Evolutionary conservation across 139 green algal species (phyloP).

Genomic region (Volvox reticuliferus): DNA sequence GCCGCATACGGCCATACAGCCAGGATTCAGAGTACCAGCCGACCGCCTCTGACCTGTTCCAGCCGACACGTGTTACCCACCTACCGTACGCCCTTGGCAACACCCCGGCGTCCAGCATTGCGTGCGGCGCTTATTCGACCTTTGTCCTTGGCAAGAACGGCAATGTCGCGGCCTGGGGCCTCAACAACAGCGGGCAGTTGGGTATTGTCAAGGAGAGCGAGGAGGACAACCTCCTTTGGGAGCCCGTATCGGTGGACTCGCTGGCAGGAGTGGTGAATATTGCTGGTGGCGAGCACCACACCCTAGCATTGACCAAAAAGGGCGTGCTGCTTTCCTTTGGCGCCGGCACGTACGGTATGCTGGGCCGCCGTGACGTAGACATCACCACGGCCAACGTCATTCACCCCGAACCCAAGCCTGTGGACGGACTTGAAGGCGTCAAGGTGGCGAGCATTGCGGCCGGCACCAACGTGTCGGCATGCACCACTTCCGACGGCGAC

Average conservation of each 20-base stretch:
- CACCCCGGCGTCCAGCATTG: slow-evolving; percentile 11
- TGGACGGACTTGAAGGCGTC: slow-evolving; percentile 67
- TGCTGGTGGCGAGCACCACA: slow-evolving; percentile 89
- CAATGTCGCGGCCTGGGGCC: slow-evolving; percentile 79
- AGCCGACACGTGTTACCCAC: slow-evolving; percentile 49
- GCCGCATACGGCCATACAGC: slow-evolving; percentile 67
- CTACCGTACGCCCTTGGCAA: slow-evolving; percentile 27
- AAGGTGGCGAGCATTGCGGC: slow-evolving; percentile 53
- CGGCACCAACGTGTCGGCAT: slow-evolving; percentile 78
- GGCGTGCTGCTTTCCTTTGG: slow-evolving; percentile 80
- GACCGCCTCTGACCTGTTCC: slow-evolving; percentile 60
- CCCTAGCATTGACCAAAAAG: slow-evolving; percentile 76
- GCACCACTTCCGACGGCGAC: slow-evolving; percentile 59
- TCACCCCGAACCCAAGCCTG: slow-evolving; percentile 37
- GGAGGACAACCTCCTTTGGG: slow-evolving; percentile 53
- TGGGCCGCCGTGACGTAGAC: slow-evolving; percentile 74
- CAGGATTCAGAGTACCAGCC: slow-evolving; percentile 45
- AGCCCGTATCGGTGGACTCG: slow-evolving; percentile 57
- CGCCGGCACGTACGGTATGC: slow-evolving; percentile 85
- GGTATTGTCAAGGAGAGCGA: slow-evolving; percentile 55
- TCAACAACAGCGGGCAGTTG: slow-evolving; percentile 96
- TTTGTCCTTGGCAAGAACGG: slow-evolving; percentile 78
- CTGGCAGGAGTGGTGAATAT: slow-evolving; percentile 59
- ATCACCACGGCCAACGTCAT: slow-evolving; percentile 60
- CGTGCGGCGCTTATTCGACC: slow-evolving; percentile 73